Evolutionary conservation across 768 basidiomycete genomes (phyloP), one percentile per base, ranked within the genome.

Genomic region (Xanthoconium purpureum): DNA sequence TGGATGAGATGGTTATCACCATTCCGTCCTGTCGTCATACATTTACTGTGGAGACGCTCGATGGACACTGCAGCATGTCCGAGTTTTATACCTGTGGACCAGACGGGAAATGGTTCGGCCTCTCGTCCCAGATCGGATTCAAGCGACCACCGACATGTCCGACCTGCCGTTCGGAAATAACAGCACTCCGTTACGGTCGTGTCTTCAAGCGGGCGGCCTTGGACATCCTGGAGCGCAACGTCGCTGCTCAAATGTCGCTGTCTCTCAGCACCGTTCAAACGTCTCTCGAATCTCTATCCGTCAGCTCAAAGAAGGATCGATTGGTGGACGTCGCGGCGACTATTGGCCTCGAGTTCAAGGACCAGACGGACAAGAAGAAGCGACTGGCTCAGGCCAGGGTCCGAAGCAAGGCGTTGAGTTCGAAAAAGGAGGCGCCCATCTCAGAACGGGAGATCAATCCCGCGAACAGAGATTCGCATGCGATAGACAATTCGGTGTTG

Each of bases 11-110:
- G 12, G 62, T 84, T 49, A 84, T 89, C 62, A 85, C 85, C 2
- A 75, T 88, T 40, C 81, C 82, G 0, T 71, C 71, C 17, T 89
- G 88, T 63, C 59, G 78, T 0, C 88, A 90, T 66, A 69, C 79
- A 3, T 88, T 90, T 66, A 89, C 88, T 0, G 80, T 87, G 15
- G 87, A 87, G 65, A 85, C 85, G 0, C 74, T 90, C 18, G 88
- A 90, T 59, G 87, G 85, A 0, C 72, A 77, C 42, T 83, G 80
- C 58, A 63, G 71, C 14, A 74, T 89, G 68, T 45, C 49, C 0
- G 76, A 80, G 5, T 85, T 78, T 62, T 89, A 89, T 64, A 59
- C 54, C 1, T 63, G 66, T 48, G 50, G 63, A 1, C 14, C 7
- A 2, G 62, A 75, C 12, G 78, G 75, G 8, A 66, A 50, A 36